These are phyloP conservation scores for Colletotrichum lupini DNA, from an alignment of 2,329 filamentous ascomycete genomes.

Conservation along the genomic window DNA sequence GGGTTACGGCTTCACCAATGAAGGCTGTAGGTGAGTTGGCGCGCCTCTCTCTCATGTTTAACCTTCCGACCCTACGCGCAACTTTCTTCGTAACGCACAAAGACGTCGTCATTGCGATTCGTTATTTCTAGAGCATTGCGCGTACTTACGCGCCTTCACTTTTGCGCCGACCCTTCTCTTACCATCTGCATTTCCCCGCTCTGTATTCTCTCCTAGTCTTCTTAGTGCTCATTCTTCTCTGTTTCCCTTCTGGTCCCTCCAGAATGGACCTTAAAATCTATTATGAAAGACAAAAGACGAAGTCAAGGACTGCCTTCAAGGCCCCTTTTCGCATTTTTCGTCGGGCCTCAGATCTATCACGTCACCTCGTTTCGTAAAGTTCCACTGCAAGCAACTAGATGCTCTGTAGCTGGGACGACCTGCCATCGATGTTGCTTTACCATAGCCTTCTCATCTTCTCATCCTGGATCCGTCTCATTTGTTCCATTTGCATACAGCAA, in stretches of 20 bases:
- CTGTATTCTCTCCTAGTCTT: background rate
- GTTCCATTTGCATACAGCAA: background rate
- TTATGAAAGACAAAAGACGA: background rate
- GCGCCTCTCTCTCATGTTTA: conserved; percentile 7
- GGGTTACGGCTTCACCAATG: conserved; percentile 73
- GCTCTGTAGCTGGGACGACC: background rate
- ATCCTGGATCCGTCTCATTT: background rate
- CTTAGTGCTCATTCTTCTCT: background rate
- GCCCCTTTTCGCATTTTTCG: background rate
- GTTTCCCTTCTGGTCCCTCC: background rate
- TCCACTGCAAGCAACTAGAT: background rate
- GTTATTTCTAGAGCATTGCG: background rate
- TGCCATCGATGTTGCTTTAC: background rate
- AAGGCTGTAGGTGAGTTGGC: conserved; percentile 69
- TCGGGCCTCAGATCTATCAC: background rate
- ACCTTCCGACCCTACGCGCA: background rate
- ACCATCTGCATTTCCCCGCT: background rate
- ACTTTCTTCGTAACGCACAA: background rate
- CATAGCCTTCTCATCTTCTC: background rate
- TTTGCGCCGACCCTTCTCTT: background rate
- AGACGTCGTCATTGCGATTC: background rate
- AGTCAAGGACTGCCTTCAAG: background rate
- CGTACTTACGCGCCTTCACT: background rate
- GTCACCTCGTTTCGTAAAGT: background rate
- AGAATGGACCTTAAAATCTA: background rate